Evolutionary conservation across 2,329 filamentous ascomycete species (phyloP), one percentile per base, ranked within the genome.

Genomic region (Ceratocystis diversiconidia): DNA sequence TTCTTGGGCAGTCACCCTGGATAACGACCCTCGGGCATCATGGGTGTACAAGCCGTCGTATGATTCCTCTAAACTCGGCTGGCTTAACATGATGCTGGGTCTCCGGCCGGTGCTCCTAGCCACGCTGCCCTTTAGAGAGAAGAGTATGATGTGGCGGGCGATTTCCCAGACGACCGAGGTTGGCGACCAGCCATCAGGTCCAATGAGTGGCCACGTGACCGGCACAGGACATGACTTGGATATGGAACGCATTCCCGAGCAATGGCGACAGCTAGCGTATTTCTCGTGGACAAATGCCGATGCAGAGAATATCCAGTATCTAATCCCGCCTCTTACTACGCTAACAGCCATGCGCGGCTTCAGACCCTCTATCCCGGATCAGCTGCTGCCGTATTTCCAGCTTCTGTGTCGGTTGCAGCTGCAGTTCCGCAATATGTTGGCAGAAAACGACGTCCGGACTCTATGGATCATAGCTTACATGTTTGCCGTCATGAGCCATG

Each of bases 381-480:
- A 68, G 7, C 65, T 70, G 2, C 66, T 70, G 22, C 61, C 69
- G 5, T 72, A 71, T 52, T 66, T 71, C 32, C 68, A 68, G 17
- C 65, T 72, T 15, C 66, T 71, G 30, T 68, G 69, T 6, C 65
- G 66, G 7, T 61, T 72, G 10, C 70, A 70, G 7, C 30, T 60
- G 3, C 62, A 67, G 48, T 71, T 72, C 43, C 68, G 70, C 17
- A 59, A 65, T 3, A 59, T 70, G 46, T 25, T 72, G 10, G 67
- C 70, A 50, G 32, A 63, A 5, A 65, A 67, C 5, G 68, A 70
- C 44, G 69, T 70, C 52, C 63, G 68, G 6, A 70, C 70, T 5
- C 67, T 71, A 59, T 71, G 71, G 71, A 60, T 72, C 19, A 62
- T 72, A 43, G 69, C 69, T 15, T 71, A 69, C 22, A 71, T 70